A percentile compares a stretch with the other conserved stretches of the same genome.
Evolutionary conservation across 345 rosid genomes (phyloP).

Genomic region (Reutealis trisperma): DNA sequence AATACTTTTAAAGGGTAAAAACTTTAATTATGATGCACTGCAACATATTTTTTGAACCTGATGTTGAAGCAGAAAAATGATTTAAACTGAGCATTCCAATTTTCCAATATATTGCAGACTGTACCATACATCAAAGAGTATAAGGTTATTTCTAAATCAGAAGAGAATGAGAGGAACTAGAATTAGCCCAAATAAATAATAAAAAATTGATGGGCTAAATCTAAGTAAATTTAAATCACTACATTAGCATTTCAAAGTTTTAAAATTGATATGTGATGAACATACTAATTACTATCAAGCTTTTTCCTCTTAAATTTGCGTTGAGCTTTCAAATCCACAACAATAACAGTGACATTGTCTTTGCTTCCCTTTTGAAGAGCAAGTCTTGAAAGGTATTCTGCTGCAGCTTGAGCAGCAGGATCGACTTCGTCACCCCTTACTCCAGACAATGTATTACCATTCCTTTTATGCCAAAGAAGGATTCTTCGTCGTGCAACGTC

Average conservation of each 20-base stretch:
- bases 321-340: constrained; percentile 67
- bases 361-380: constrained; percentile 81
- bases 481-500: constrained; percentile 60
- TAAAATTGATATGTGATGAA: too few relatives aligned
- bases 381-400: constrained; percentile 58
- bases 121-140: neutral
- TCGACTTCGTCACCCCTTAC: constrained; percentile 47
- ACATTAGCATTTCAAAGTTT: neutral
- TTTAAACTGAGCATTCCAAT: too few relatives aligned
- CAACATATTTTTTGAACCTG: neutral
- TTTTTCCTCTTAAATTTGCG: constrained; percentile 59
- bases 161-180: neutral
- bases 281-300: constrained; percentile 15
- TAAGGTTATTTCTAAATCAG: too few relatives aligned
- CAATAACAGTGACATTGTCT: constrained; percentile 74
- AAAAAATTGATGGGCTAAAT: constrained; percentile 22
- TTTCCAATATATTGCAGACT: neutral
- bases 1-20: too few relatives aligned
- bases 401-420: constrained; percentile 78
- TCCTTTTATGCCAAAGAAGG: constrained; percentile 63
- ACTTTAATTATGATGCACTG: neutral
- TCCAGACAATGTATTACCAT: constrained; percentile 35
- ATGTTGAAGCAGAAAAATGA: neutral
- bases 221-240: neutral
- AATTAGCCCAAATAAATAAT: constrained; percentile 1